Percentiles rank a stretch among this genome's conserved stretches.
phyloP scores from a whole-genome alignment of 768 basidiomycete genomes.

The Serendipita sp. region DNA sequence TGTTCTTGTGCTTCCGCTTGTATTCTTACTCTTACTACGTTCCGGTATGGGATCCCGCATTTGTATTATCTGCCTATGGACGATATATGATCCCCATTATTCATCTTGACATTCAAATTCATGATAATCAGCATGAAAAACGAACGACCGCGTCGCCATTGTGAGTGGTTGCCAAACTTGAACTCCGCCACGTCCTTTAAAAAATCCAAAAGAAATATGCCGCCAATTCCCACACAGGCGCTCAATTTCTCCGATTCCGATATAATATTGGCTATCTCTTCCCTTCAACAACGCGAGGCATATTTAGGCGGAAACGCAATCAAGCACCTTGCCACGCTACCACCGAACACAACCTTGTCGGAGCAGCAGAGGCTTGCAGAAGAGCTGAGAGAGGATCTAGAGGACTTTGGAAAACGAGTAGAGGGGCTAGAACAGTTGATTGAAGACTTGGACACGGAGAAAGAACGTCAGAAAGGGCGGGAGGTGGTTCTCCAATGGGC shows the following conservation, averaged over 20 bases:
- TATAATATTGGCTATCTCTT: background rate
- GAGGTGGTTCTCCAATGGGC: conserved; percentile 31
- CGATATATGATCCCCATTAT: no score
- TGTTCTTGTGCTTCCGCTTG: no score
- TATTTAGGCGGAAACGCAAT: background rate
- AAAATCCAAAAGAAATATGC: background rate
- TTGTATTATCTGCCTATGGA: no score
- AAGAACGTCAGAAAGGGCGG: conserved; percentile 35
- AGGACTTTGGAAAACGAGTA: conserved; percentile 41
- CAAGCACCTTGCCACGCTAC: background rate
- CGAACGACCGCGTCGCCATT: no score
- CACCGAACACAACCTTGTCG: conserved; percentile 24
- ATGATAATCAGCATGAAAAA: no score
- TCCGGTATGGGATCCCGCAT: no score
- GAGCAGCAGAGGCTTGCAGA: conserved; percentile 58
- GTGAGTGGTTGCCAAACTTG: no score
- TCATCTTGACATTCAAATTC: no score
- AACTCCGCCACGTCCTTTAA: no score
- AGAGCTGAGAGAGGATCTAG: conserved; percentile 64
- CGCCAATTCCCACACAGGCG: background rate
- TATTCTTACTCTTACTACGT: no score
- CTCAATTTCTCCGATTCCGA: background rate
- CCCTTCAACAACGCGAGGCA: background rate
- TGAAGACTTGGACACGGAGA: conserved; percentile 46
- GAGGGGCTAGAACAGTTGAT: conserved; percentile 56